Percentiles rank a stretch among this genome's conserved stretches.
Conservation (phyloP, 2,329 filamentous ascomycete species). For the Exophiala aquamarina region DNA sequence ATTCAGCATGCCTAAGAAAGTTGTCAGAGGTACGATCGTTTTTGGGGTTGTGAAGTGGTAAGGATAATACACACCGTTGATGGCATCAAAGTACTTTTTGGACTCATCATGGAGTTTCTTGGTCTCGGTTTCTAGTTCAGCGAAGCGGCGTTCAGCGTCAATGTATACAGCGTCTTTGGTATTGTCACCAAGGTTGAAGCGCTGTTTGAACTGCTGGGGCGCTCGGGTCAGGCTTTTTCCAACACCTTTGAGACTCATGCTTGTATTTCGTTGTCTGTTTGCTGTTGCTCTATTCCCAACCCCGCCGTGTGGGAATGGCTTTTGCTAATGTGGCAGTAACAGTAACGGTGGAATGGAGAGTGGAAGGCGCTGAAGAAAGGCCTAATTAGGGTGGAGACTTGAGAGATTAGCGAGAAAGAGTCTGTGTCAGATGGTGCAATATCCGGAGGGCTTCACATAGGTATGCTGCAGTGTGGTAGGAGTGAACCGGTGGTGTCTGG, state of each 20-base stretch:
- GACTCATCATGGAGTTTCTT: conserved; percentile 97
- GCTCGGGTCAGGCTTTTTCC: conserved; percentile 86
- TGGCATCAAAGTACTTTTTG: conserved; percentile 94
- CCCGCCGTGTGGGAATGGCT: too few species aligned
- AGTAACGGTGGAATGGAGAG: too few species aligned
- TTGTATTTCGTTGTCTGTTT: conserved; percentile 7
- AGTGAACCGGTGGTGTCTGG: too few species aligned
- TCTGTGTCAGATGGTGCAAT: too few species aligned
- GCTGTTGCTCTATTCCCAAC: too few species aligned
- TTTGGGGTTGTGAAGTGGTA: background rate
- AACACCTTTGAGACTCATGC: conserved; percentile 97
- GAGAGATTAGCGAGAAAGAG: too few species aligned
- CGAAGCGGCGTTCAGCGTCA: conserved; percentile 89
- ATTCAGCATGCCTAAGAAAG: conserved; percentile 73
- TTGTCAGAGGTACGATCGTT: conserved; percentile 8
- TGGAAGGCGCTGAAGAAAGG: too few species aligned
- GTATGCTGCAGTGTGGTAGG: too few species aligned
- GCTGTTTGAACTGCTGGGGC: conserved; percentile 86
- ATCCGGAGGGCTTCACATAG: too few species aligned
- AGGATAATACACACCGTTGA: conserved; percentile 66
- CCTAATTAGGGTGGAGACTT: too few species aligned
- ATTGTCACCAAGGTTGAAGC: conserved; percentile 93
- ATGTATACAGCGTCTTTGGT: conserved; percentile 94
- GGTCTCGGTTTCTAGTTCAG: conserved; percentile 91
- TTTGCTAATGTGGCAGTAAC: too few species aligned